These are phyloP conservation scores for Farysia itapuensis DNA, from an alignment of 1,284 basidiomycete genomes.

Conservation along the genomic window DNA sequence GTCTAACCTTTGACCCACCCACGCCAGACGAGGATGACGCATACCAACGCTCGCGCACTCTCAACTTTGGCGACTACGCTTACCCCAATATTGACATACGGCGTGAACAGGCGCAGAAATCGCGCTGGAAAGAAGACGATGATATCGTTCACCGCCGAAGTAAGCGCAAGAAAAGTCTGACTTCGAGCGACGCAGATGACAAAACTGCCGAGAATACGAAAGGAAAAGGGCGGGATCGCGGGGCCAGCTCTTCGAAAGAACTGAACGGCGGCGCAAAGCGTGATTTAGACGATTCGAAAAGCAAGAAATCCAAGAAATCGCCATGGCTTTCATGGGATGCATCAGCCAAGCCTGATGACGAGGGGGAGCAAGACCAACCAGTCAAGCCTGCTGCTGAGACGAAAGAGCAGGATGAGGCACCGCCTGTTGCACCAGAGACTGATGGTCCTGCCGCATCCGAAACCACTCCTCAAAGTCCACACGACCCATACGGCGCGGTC, in stretches of 20 bases:
- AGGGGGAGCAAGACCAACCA: background rate
- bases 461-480: background rate
- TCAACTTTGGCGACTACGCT: constrained; percentile 87
- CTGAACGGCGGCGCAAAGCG: background rate
- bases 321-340: constrained; percentile 27
- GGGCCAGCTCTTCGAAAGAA: background rate
- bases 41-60: constrained; percentile 71
- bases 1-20: constrained; percentile 69
- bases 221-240: background rate
- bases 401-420: background rate
- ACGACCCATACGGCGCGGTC: constrained; percentile 40
- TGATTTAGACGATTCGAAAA: background rate
- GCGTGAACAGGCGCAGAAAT: constrained; percentile 64
- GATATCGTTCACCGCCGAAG: constrained; percentile 34
- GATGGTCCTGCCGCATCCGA: background rate
- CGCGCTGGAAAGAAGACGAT: constrained; percentile 33
- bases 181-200: background rate
- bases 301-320: constrained; percentile 7
- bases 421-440: background rate
- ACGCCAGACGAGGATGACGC: constrained; percentile 70
- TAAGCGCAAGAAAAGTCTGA: constrained; percentile 7
- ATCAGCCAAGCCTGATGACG: background rate
- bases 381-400: background rate
- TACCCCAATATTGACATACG: constrained; percentile 86
- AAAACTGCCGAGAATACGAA: background rate